Percentiles rank a stretch among this genome's conserved stretches.
Evolutionary conservation across 768 basidiomycete genomes (phyloP).

Genomic region (Panellus pusillus): DNA sequence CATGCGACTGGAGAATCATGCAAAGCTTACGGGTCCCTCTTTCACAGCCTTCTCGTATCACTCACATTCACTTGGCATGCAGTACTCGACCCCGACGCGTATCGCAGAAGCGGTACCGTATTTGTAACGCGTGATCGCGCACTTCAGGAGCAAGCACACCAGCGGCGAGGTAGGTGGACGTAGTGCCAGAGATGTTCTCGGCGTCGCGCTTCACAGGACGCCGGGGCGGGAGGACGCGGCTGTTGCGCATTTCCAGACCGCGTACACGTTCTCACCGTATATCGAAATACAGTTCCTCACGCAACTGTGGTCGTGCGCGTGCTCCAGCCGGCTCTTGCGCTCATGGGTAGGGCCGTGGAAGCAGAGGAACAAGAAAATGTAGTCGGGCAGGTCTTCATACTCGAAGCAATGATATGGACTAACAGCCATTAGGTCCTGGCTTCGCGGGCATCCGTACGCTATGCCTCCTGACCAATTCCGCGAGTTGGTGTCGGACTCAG

Average conservation of each 20-base stretch:
- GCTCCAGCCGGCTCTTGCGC: conserved; percentile 14
- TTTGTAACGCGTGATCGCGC: background rate
- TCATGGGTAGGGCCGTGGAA: background rate
- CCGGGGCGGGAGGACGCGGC: conserved; percentile 6
- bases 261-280: background rate
- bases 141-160: background rate
- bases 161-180: conserved; percentile 1
- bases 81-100: conserved; percentile 14
- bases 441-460: too few species aligned
- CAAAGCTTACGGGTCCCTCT: background rate
- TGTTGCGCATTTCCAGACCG: background rate
- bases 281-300: conserved; percentile 6
- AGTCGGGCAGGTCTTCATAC: background rate
- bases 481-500: too few species aligned
- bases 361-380: conserved; percentile 6
- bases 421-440: too few species aligned
- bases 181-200: conserved; percentile 6
- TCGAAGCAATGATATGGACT: background rate
- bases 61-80: background rate
- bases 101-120: conserved; percentile 12
- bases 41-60: background rate
- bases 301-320: conserved; percentile 11
- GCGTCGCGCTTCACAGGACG: conserved; percentile 8
- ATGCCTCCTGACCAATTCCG: too few species aligned
- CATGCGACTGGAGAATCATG: conserved; percentile 3